Evolutionary conservation across 2,329 filamentous ascomycete genomes (phyloP).

Genomic region (Aspergillus fumigatiaffinis): DNA sequence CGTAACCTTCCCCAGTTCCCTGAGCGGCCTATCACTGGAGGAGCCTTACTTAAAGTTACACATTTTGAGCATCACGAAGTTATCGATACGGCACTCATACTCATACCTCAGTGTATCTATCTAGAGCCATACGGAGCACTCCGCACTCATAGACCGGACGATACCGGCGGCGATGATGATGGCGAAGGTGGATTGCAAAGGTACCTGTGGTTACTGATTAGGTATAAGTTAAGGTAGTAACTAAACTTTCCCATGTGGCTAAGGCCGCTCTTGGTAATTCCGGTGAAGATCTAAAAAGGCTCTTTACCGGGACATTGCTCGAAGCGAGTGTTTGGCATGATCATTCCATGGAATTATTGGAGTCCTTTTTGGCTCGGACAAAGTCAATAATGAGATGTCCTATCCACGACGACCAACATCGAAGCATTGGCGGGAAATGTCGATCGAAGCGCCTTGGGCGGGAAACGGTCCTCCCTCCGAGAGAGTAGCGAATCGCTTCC

Average conservation of each 20-base stretch:
- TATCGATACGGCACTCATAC: background rate
- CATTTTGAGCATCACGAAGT: background rate
- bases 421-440: conserved; percentile 13
- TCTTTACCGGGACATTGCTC: background rate
- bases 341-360: background rate
- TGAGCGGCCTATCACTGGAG: background rate
- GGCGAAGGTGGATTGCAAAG: background rate
- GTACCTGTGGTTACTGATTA: background rate
- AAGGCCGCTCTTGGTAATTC: background rate
- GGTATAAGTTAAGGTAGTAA: too few species aligned
- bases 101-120: background rate
- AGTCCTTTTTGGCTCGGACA: conserved; percentile 2
- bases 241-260: background rate
- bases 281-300: background rate
- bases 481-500: background rate
- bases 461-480: conserved; percentile 7
- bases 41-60: background rate
- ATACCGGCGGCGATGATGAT: background rate
- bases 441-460: conserved; percentile 10
- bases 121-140: background rate
- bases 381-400: background rate
- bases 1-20: background rate
- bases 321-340: background rate
- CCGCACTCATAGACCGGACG: background rate
- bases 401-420: conserved; percentile 6